These are phyloP conservation scores for Candolleomyces eurysporus DNA, from an alignment of 768 basidiomycete genomes.

Conservation along the genomic window DNA sequence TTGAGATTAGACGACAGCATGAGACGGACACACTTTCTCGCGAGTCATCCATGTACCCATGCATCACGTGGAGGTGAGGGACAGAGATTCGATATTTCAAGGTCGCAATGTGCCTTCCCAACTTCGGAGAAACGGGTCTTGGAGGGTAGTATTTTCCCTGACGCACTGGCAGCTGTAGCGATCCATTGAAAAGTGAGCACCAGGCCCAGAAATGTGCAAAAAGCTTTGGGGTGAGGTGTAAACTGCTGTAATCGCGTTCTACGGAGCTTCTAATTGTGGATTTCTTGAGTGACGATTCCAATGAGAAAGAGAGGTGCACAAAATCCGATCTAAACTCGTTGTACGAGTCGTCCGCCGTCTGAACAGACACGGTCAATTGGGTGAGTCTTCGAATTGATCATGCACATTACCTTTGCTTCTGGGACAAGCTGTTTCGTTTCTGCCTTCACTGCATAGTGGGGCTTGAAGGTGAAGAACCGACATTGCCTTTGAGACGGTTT, in stretches of 20 bases:
- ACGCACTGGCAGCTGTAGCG: slow-evolving; percentile 78
- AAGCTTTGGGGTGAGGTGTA: slow-evolving; percentile 82
- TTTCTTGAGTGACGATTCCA: slow-evolving; percentile 60
- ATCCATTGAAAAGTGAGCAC: slow-evolving; percentile 83
- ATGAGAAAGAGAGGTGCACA: slow-evolving; percentile 86
- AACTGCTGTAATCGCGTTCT: slow-evolving; percentile 51
- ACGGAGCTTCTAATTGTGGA: slow-evolving; percentile 16
- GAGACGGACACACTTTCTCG: slow-evolving; percentile 47
- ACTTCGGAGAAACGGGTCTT: slow-evolving; percentile 76
- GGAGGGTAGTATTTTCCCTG: slow-evolving; percentile 82
- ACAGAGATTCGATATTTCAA: slow-evolving; percentile 86
- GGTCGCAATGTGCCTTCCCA: slow-evolving; percentile 85
- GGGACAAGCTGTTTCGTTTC: slow-evolving; percentile 46
- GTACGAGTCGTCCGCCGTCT: slow-evolving; percentile 70
- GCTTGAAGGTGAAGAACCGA: slow-evolving; percentile 74
- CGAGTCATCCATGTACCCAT: slow-evolving; percentile 81
- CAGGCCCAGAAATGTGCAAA: slow-evolving; percentile 92
- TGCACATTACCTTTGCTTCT: slow-evolving; percentile 41
- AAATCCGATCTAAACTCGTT: slow-evolving; percentile 90
- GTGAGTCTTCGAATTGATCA: not conserved
- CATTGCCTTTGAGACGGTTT: slow-evolving; percentile 73
- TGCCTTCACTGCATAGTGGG: slow-evolving; percentile 75
- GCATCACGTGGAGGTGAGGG: slow-evolving; percentile 78
- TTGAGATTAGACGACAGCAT: slow-evolving; percentile 1
- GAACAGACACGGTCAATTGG: not conserved